Evolutionary conservation across 768 basidiomycete species (phyloP), one percentile per base, ranked within the genome.

Genomic region (Boletus reticuloceps): DNA sequence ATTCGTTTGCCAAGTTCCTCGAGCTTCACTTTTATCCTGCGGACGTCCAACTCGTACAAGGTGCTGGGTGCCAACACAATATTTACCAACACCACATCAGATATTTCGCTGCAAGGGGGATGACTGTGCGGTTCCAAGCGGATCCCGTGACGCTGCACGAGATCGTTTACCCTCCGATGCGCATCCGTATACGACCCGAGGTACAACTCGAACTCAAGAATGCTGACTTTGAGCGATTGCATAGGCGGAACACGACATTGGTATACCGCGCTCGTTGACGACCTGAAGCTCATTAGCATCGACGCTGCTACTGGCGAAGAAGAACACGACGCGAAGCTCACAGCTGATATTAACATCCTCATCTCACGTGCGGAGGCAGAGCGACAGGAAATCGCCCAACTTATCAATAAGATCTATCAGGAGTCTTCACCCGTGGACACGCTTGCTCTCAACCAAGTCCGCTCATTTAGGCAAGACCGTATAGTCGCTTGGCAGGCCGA

Each of bases 401-500:
- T 91, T 45, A 85, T 97, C 50, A 88, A 93, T 56, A 74, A 79
- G 50, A 83, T 92, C 25, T 97, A 98, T 71, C 82, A 82, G 63
- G 86, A 92, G 54, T 88, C 93, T 0, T 63, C 82, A 1, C 83
- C 92, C 48, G 89, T 82, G 19, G 94, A 97, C 66, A 95, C 94
- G 1, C 80, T 96, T 41, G 90, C 88, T 37, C 79, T 95, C 48
- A 98, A 94, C 58, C 83, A 83, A 61, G 89, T 94, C 6, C 85
- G 94, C 46, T 85, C 89, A 1, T 86, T 85, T 56, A 80, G 94
- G 44, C 96, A 98, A 74, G 93, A 96, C 63, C 89, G 88, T 68
- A 92, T 96, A 45, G 92, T 96, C 16, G 91, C 89, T n/a, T 98
- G 95, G 91, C 94, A 99, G 70, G 83, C 83, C 58, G 94, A 98